These are phyloP conservation scores for Lolium multiflorum DNA, from an alignment of 176 grass and related monocot genomes.

Conservation along the genomic window DNA sequence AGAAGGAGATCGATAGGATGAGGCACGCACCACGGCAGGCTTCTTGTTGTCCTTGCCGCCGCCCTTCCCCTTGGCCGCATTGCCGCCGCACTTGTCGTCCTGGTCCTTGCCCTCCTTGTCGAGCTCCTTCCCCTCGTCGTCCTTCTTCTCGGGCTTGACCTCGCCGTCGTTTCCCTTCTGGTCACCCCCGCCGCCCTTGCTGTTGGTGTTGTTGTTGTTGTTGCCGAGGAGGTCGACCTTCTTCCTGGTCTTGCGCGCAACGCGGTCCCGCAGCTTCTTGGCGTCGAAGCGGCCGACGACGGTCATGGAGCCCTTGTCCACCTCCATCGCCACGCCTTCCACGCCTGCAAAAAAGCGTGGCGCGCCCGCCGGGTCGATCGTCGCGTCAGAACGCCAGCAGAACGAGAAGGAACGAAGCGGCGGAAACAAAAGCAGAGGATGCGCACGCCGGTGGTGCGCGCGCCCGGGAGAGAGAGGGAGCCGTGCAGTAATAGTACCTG, in stretches of 20 bases:
- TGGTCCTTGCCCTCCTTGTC: background rate
- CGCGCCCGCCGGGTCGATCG: background rate
- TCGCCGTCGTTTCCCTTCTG: background rate
- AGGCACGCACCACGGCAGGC: conserved; percentile 7
- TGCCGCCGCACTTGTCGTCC: conserved; percentile 4
- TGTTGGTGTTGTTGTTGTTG: conserved; percentile 1
- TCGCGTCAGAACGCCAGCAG: background rate
- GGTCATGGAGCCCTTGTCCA: conserved; percentile 60
- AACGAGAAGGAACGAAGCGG: no score
- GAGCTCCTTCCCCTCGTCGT: background rate
- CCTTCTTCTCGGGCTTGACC: conserved; percentile 17
- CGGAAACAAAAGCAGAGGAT: background rate
- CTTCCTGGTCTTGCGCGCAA: conserved; percentile 71
- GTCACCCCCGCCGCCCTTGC: background rate
- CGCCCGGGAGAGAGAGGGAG: background rate
- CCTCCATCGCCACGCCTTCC: conserved; percentile 75
- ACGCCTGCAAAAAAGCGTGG: conserved; percentile 50
- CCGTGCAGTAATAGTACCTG: conserved; percentile 35
- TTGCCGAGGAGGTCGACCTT: conserved; percentile 63
- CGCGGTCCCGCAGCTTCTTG: conserved; percentile 70
- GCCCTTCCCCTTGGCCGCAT: conserved; percentile 38
- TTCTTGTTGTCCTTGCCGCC: conserved; percentile 54
- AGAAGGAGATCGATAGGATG: background rate
- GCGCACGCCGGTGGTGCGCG: no score
- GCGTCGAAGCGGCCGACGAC: conserved; percentile 77